phyloP scores from a whole-genome alignment of 495 filamentous ascomycete genomes.

The Aspergillus sclerotioniger region DNA sequence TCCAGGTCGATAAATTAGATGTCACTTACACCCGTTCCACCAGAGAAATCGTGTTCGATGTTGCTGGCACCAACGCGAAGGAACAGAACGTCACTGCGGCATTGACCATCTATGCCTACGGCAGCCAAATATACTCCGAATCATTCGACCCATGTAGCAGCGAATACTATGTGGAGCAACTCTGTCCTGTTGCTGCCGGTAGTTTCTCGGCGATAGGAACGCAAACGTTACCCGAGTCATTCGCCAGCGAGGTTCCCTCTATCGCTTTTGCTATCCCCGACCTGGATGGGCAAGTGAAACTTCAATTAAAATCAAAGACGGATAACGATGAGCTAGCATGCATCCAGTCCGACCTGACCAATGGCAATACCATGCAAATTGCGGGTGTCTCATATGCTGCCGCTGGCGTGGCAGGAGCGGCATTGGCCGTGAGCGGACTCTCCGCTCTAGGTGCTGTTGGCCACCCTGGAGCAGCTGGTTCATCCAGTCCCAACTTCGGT shows the following conservation, averaged over 20 bases:
- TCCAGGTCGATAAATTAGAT: constrained; percentile 71
- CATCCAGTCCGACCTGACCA: constrained; percentile 75
- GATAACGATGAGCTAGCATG: constrained; percentile 69
- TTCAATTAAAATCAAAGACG: constrained; percentile 66
- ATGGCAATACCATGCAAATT: constrained; percentile 77
- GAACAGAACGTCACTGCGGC: constrained; percentile 78
- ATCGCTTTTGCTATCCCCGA: constrained; percentile 93
- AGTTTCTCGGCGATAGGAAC: constrained; percentile 68
- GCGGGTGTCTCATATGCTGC: constrained; percentile 82
- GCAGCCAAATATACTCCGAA: constrained; percentile 75
- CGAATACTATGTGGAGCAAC: constrained; percentile 60
- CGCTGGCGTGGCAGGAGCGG: constrained; percentile 82
- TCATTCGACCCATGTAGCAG: constrained; percentile 77
- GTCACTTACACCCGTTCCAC: constrained; percentile 75
- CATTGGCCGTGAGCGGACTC: constrained; percentile 70
- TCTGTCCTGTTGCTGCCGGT: constrained; percentile 82
- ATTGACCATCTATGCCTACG: constrained; percentile 82
- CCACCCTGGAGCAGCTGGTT: constrained; percentile 59
- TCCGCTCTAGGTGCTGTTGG: constrained; percentile 67
- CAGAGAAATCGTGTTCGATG: constrained; percentile 74
- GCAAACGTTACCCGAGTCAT: constrained; percentile 65
- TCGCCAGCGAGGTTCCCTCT: constrained; percentile 72
- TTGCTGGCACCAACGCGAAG: constrained; percentile 71
- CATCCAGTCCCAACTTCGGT: constrained; percentile 77
- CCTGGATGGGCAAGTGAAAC: constrained; percentile 79